Base-by-base conservation (phyloP, 192 early-diverging fungal genomes). In the Coemansia sp. region DNA sequence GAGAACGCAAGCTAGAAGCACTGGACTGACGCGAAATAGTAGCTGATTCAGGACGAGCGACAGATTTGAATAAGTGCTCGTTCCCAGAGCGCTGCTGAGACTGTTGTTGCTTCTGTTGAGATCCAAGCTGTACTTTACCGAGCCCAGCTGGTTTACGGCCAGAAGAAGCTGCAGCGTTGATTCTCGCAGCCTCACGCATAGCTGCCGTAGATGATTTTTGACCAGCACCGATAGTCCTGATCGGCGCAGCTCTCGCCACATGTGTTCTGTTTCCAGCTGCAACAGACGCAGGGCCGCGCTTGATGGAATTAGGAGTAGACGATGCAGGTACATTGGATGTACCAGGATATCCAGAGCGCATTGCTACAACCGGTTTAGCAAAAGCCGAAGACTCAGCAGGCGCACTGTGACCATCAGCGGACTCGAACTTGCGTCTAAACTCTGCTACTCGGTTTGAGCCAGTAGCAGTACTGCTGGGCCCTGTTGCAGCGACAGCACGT, bases 261-360 rank as follows among this genome's bases (percentile, higher is more conserved):
- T 61, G 66, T 14, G 55, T 30, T 33, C 56, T 54, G 30, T 29
- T 22, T 16, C 63, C 38, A 0, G 33, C 18, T 12, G 60, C 40
- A 2, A 60, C 56, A 4, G 68, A 56, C 14, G 52, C 31, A 12
- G 64, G 38, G 2, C 60, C 67, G 1, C 68, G 55, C 11, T 62
- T 68, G 28, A 45, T 45, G 12, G 42, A 45, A 14, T 45, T 45
- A 11, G 42, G 42, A 3, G 52, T 30, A 28, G 52, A 10, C 20
- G 33, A 30, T 16, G 61, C 33, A 17, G 62, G 2, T 1, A 16
- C 18, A 7, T 60, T 42, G 18, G 63, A 66, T 17, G 71, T 64
- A 56, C 69, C 74, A n/a, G 77, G 51, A 34, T 74, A 71, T 1
- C 78, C 78, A 0, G 78, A 73, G 0, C 78, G 78, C 78, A 81